phyloP scores from a whole-genome alignment of 2,329 filamentous ascomycete genomes.

The Sclerotinia nivalis region DNA sequence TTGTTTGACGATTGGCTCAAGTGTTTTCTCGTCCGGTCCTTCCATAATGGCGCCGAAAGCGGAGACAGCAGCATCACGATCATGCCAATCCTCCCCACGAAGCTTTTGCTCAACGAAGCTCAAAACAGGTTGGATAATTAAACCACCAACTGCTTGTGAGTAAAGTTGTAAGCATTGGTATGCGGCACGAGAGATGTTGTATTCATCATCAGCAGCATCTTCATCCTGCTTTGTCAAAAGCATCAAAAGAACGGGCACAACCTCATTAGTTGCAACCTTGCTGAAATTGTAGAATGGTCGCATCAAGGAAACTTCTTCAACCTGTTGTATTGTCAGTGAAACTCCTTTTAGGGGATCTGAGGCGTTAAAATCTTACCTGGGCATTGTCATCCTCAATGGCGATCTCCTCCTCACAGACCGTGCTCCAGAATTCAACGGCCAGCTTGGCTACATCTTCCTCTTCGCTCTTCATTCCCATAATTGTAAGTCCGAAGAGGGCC shows the following conservation, averaged over 20 bases:
- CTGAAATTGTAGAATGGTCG: constrained; percentile 96
- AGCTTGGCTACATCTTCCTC: constrained; percentile 98
- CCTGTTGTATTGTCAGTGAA: constrained; percentile 27
- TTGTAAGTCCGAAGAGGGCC: constrained; percentile 94
- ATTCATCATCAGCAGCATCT: constrained; percentile 94
- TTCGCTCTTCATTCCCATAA: constrained; percentile 96
- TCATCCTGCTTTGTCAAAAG: constrained; percentile 97
- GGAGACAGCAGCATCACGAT: constrained; percentile 91
- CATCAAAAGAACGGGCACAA: constrained; percentile 85
- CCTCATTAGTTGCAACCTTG: constrained; percentile 86
- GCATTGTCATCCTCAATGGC: constrained; percentile 96
- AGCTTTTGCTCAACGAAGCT: constrained; percentile 90
- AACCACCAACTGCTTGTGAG: constrained; percentile 82
- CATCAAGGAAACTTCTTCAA: constrained; percentile 53
- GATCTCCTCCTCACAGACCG: constrained; percentile 98
- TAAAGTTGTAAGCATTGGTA: constrained; percentile 98
- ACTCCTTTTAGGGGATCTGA: not conserved
- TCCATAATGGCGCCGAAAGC: constrained; percentile 99
- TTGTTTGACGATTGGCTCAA: constrained; percentile 94
- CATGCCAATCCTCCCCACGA: constrained; percentile 89
- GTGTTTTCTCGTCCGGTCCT: constrained; percentile 86
- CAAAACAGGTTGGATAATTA: constrained; percentile 83
- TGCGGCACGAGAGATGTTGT: constrained; percentile 91
- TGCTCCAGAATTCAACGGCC: constrained; percentile 99
- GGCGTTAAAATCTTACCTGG: constrained; percentile 53